phyloP scores from a whole-genome alignment of 2,329 filamentous ascomycete species.

The Claviceps sorghi region DNA sequence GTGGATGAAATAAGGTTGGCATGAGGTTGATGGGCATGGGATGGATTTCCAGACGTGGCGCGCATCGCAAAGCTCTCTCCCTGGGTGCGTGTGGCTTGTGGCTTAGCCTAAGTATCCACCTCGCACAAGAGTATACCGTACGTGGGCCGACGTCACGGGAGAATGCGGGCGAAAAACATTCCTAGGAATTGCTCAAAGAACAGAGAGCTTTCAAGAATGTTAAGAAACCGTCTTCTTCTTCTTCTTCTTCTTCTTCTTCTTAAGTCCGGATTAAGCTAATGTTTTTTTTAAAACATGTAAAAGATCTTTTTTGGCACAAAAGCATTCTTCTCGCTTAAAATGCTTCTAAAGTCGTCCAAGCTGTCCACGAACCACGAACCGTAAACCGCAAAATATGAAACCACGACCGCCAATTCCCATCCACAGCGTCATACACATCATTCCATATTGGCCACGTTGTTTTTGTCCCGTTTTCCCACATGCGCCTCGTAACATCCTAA shows the following conservation, averaged over 20 bases:
- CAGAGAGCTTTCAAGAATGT: not conserved
- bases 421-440: conserved; percentile 12
- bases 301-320: not conserved
- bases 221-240: no score
- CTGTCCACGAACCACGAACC: not conserved
- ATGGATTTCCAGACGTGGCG: conserved; percentile 21
- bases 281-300: not conserved
- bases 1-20: conserved; percentile 5
- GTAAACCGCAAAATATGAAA: not conserved
- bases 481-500: conserved; percentile 18
- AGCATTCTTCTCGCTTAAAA: not conserved
- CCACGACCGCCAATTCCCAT: conserved; percentile 5
- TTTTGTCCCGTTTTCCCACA: conserved; percentile 7
- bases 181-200: not conserved
- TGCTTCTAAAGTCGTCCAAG: not conserved
- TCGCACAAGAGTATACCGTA: not conserved
- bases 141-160: not conserved
- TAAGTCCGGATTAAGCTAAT: no score
- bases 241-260: no score
- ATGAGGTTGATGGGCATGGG: conserved; percentile 6
- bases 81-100: conserved; percentile 6
- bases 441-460: conserved; percentile 13
- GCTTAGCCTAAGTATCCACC: conserved; percentile 15
- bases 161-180: not conserved
- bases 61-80: conserved; percentile 2